Percentiles rank a stretch among this genome's conserved stretches.
Conservation (phyloP, 2,329 filamentous ascomycete genomes). For the Cladosporium velox region DNA sequence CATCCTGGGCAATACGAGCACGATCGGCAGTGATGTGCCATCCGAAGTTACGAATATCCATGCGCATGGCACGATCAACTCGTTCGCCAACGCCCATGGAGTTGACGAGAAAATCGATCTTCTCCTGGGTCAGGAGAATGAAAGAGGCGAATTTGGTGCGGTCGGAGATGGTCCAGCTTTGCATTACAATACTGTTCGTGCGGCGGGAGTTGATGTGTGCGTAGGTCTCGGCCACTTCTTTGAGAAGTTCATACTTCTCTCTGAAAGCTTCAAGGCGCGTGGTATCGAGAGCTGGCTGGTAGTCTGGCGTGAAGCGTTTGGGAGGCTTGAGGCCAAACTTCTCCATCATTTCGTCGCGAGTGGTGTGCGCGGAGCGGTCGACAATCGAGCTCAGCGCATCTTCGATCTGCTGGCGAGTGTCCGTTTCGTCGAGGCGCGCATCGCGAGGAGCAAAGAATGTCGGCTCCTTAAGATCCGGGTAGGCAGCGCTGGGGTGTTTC, state of each 20-base stretch:
- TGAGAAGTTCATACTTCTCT: constrained; percentile 46
- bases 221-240: constrained; percentile 41
- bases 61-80: constrained; percentile 47
- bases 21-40: constrained; percentile 47
- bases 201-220: constrained; percentile 37
- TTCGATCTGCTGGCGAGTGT: constrained; percentile 42
- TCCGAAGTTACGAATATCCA: constrained; percentile 50
- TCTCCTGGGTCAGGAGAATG: constrained; percentile 43
- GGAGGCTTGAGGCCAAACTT: constrained; percentile 49
- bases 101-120: constrained; percentile 48
- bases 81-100: constrained; percentile 47
- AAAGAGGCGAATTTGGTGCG: constrained; percentile 44
- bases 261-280: constrained; percentile 49
- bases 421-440: constrained; percentile 44
- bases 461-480: constrained; percentile 48
- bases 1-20: constrained; percentile 37
- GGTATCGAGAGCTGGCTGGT: constrained; percentile 46
- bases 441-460: constrained; percentile 49
- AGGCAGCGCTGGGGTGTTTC: constrained; percentile 45
- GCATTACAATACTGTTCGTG: constrained; percentile 34
- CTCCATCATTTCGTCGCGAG: constrained; percentile 48
- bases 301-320: constrained; percentile 40
- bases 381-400: constrained; percentile 48
- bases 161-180: constrained; percentile 47
- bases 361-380: constrained; percentile 43